phyloP scores from a whole-genome alignment of 2,329 filamentous ascomycete genomes.

The Coleophoma cylindrospora region DNA sequence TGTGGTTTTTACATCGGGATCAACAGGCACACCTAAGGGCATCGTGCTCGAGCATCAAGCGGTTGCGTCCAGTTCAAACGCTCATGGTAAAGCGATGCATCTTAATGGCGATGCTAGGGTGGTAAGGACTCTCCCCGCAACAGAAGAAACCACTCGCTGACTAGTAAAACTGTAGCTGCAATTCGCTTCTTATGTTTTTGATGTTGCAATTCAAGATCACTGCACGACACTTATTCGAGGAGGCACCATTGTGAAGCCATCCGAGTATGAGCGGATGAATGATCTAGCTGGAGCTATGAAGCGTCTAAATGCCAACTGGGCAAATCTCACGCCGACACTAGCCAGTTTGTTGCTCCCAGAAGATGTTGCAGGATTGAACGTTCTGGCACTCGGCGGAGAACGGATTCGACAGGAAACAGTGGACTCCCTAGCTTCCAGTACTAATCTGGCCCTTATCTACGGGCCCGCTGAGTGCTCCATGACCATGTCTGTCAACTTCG shows the following conservation, averaged over 20 bases:
- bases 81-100: neutral
- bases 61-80: neutral
- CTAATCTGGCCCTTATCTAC: too few relatives aligned
- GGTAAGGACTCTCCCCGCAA: too few relatives aligned
- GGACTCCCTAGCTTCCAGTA: too few relatives aligned
- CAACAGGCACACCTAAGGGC: neutral
- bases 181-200: neutral
- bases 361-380: neutral
- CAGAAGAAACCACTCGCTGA: too few relatives aligned
- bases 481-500: neutral
- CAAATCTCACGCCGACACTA: neutral
- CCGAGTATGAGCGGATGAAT: neutral
- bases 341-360: neutral
- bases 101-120: neutral
- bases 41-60: neutral
- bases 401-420: neutral
- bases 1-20: too few relatives aligned
- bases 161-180: too few relatives aligned
- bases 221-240: neutral
- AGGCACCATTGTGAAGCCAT: neutral
- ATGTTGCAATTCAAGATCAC: neutral
- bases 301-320: neutral
- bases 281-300: neutral
- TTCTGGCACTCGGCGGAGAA: neutral
- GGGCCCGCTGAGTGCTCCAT: neutral